These are phyloP conservation scores for Coniochaeta ligniaria DNA, from an alignment of 2,329 filamentous ascomycete species.

Conservation along the genomic window DNA sequence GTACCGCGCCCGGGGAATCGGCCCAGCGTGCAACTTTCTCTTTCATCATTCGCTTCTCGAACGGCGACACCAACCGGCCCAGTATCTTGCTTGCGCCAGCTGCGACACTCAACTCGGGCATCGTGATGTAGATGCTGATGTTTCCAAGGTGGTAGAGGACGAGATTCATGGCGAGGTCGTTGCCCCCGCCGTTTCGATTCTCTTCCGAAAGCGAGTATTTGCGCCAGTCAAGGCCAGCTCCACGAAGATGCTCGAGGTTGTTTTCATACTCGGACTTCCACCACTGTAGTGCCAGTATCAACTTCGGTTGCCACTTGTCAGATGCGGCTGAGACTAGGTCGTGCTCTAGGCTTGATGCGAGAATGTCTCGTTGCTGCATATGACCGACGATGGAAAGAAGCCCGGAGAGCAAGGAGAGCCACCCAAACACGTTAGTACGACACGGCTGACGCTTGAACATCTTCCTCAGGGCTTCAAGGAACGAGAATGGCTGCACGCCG, in stretches of 20 bases:
- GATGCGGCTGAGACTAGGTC: neutral
- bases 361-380: neutral
- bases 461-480: constrained; percentile 12
- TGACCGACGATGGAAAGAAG: neutral
- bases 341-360: neutral
- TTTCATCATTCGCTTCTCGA: neutral
- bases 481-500: constrained; percentile 18
- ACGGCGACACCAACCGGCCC: neutral
- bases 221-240: neutral
- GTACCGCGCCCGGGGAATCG: neutral
- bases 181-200: neutral
- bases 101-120: neutral
- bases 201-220: neutral
- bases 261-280: neutral
- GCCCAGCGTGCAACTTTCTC: neutral
- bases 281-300: neutral
- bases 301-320: neutral
- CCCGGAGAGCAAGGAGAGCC: neutral
- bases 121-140: neutral
- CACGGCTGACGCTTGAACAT: neutral
- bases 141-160: neutral
- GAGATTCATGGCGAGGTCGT: neutral
- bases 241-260: neutral
- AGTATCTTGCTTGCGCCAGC: neutral
- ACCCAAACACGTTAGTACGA: neutral